Evolutionary conservation across 108 stramenopile species (phyloP), one percentile per base, ranked within the genome.

Genomic region (Nannochloropsis gaditana): DNA sequence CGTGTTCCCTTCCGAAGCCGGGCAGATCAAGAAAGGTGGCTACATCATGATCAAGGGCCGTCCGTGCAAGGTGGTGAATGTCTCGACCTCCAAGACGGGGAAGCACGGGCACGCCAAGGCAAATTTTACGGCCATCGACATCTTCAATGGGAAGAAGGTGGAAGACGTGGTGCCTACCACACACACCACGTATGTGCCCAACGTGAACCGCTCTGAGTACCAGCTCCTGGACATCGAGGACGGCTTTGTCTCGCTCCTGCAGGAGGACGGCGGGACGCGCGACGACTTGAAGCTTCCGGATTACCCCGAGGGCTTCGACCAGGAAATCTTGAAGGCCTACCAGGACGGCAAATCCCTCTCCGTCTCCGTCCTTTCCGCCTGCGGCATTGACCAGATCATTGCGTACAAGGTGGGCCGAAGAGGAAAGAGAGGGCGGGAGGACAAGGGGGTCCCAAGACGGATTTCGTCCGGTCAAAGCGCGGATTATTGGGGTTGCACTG

Each of bases 101-200:
- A 98, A 98, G 97, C 99, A 99, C 96, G 99, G 99, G 83, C 99
- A 99, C 95, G 99, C 99, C 92, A 99, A 99, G 94, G 97, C 96
- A 88, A 99, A 99, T 96, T 99, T 99, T 91, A 93, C 93, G 87
- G 98, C 88, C 80, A 85, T 79, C 9, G 99, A 99, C 90, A 99
- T 99, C 90, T 99, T 99, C 94, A 98, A 96, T 85, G 99, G 99
- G 83, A 98, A 97, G 94, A 99, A 99, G 96, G 47, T 93, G 83
- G 96, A 97, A 90, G 97, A 98, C 93, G 96, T 99, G 95, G 94
- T 97, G 83, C 98, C 98, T 82, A 96, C 97, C 90, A 92, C 97
- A 82, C 97, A 98, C 93, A 95, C 95, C 90, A 97, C 96, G 84
- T 94, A 95, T 83, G 96, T 97, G 87, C 98, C 98, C 85, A 92